Conservation (phyloP, 2,329 filamentous ascomycete genomes). For the Podosphaera leucotricha region DNA sequence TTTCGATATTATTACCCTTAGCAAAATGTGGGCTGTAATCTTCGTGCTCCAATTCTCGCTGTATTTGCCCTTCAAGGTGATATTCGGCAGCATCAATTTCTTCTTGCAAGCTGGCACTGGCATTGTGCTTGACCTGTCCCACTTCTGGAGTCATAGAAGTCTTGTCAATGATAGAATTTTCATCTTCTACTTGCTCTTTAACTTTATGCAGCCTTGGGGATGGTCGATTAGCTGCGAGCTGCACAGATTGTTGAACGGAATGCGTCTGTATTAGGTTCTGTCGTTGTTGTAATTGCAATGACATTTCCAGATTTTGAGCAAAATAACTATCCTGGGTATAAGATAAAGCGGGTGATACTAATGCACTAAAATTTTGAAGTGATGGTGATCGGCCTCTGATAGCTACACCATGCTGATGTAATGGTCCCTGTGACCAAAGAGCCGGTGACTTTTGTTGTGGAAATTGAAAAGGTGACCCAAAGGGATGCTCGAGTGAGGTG, state of each 20-base stretch:
- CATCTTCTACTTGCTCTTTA: slow-evolving; percentile 48
- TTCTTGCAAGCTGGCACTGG: slow-evolving; percentile 55
- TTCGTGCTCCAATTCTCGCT: slow-evolving; percentile 55
- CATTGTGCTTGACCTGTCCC: slow-evolving; percentile 43
- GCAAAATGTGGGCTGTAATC: slow-evolving; percentile 43
- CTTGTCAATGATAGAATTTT: slow-evolving; percentile 18
- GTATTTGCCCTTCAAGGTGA: slow-evolving; percentile 57
- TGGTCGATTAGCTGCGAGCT: slow-evolving; percentile 20
- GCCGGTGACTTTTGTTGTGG: slow-evolving; percentile 36
- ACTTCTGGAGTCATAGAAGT: slow-evolving; percentile 31
- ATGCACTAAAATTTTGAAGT: slow-evolving; percentile 25
- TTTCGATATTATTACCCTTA: slow-evolving; percentile 10
- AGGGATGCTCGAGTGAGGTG: slow-evolving; percentile 23
- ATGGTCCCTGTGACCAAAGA: slow-evolving; percentile 32
- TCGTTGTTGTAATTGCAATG: slow-evolving; percentile 23
- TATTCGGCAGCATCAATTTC: slow-evolving; percentile 75
- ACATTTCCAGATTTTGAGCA: slow-evolving; percentile 15
- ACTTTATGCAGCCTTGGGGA: slow-evolving; percentile 47
- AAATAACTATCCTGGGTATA: slow-evolving; percentile 22
- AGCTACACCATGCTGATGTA: slow-evolving; percentile 24
- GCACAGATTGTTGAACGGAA: slow-evolving; percentile 21
- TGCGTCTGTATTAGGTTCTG: slow-evolving; percentile 26
- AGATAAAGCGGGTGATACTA: slow-evolving; percentile 42
- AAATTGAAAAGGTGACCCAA: slow-evolving; percentile 43
- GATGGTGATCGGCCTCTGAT: slow-evolving; percentile 41